These are phyloP conservation scores for Xanthoceras sorbifolium DNA, from an alignment of 345 rosid species.

Conservation along the genomic window DNA sequence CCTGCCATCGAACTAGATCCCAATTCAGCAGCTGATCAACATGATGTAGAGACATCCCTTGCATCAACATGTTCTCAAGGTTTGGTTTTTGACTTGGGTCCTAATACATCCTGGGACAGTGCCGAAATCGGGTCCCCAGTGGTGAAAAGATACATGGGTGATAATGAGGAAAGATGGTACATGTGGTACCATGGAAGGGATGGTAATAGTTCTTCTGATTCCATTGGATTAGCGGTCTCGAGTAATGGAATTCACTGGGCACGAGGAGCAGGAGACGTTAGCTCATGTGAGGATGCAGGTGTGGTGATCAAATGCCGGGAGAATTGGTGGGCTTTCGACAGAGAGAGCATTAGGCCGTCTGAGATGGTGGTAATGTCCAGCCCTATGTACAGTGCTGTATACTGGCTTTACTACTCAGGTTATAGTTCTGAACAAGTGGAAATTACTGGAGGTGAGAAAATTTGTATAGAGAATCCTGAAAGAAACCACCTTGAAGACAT, in stretches of 20 bases:
- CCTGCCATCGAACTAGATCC: conserved; percentile 17
- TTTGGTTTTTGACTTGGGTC: conserved; percentile 47
- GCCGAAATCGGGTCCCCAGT: conserved; percentile 51
- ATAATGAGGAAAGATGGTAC: conserved; percentile 55
- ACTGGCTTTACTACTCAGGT: conserved; percentile 54
- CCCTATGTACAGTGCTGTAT: conserved; percentile 36
- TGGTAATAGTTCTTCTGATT: conserved; percentile 27
- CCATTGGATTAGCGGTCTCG: conserved; percentile 53
- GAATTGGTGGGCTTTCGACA: conserved; percentile 62
- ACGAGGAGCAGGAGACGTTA: conserved; percentile 22
- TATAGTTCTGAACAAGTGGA: conserved; percentile 32
- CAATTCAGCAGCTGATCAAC: conserved; percentile 15
- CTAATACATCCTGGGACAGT: conserved; percentile 42
- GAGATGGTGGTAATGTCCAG: conserved; percentile 53
- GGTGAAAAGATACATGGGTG: conserved; percentile 50
- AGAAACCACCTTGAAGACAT: conserved; percentile 8
- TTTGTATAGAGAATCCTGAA: conserved; percentile 30
- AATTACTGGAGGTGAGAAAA: conserved; percentile 9
- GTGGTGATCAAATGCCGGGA: conserved; percentile 37
- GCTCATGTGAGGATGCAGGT: conserved; percentile 38
- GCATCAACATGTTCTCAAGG: conserved; percentile 36
- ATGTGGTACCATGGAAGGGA: conserved; percentile 58
- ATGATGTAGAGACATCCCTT: background rate
- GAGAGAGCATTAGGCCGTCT: conserved; percentile 44
- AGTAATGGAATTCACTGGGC: conserved; percentile 56